Evolutionary conservation across 2,329 filamentous ascomycete genomes (phyloP).

Genomic region (Colletotrichum sp.): DNA sequence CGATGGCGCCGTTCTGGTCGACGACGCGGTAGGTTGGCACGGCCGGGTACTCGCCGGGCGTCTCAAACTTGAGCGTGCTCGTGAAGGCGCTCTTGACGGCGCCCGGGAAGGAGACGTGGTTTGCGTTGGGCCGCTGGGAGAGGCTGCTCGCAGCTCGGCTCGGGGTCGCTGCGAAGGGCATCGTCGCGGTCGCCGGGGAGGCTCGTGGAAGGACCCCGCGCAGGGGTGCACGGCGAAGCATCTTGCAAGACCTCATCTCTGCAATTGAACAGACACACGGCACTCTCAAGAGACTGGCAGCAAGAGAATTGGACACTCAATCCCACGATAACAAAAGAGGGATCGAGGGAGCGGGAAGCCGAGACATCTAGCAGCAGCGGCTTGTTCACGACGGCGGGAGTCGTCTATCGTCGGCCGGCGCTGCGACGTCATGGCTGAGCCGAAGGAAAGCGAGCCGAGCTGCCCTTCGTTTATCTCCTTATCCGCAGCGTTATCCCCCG

Average conservation of each 20-base stretch:
- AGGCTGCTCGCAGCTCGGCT: constrained; percentile 51
- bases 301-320: neutral
- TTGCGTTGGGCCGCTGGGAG: constrained; percentile 61
- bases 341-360: neutral
- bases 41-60: constrained; percentile 72
- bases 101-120: constrained; percentile 81
- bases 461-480: neutral
- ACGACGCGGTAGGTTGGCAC: constrained; percentile 93
- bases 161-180: constrained; percentile 23
- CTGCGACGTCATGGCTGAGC: constrained; percentile 34
- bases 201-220: constrained; percentile 29
- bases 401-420: constrained; percentile 14
- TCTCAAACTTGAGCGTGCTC: constrained; percentile 76
- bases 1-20: constrained; percentile 83
- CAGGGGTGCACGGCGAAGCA: constrained; percentile 33
- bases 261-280: neutral
- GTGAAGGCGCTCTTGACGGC: constrained; percentile 95
- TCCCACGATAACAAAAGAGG: neutral
- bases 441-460: constrained; percentile 31
- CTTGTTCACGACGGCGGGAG: constrained; percentile 3
- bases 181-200: neutral
- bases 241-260: constrained; percentile 23
- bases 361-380: neutral
- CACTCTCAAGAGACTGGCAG: neutral
- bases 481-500: neutral